phyloP scores from a whole-genome alignment of 139 green algal genomes.

The Micractinium conductrix region DNA sequence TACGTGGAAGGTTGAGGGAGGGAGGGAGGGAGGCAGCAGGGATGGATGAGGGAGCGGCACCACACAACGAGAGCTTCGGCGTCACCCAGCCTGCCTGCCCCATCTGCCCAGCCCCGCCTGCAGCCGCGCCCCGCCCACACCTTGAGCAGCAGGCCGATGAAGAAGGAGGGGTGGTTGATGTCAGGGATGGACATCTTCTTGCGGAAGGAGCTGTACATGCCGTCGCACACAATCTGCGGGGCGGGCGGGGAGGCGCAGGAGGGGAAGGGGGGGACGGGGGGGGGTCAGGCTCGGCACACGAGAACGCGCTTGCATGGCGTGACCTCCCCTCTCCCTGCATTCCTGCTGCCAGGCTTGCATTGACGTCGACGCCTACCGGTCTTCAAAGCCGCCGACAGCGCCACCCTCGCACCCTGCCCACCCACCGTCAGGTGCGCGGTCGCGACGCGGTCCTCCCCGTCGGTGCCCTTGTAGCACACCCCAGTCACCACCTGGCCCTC shows the following conservation, averaged over 20 bases:
- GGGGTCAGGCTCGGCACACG: neutral
- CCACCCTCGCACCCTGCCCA: too few relatives aligned
- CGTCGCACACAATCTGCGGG: slow-evolving; percentile 89
- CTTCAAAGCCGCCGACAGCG: too few relatives aligned
- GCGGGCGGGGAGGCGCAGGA: neutral
- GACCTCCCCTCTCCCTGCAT: too few relatives aligned
- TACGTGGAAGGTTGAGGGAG: neutral
- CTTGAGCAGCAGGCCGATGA: slow-evolving; percentile 92
- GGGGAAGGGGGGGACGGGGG: neutral
- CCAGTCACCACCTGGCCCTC: slow-evolving; percentile 88
- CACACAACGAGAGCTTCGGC: neutral
- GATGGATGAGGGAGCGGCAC: neutral
- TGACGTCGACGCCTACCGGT: too few relatives aligned
- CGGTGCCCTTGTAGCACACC: slow-evolving; percentile 78
- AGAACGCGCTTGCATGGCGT: too few relatives aligned
- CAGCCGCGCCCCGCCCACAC: slow-evolving; percentile 16
- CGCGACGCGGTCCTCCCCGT: slow-evolving; percentile 58
- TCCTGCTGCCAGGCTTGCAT: too few relatives aligned
- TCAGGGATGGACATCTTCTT: slow-evolving; percentile 73
- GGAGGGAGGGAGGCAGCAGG: neutral
- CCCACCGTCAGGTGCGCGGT: slow-evolving; percentile 81
- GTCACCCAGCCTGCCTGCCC: neutral
- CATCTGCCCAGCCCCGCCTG: too few relatives aligned
- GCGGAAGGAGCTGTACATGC: slow-evolving; percentile 96
- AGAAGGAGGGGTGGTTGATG: slow-evolving; percentile 89